Percentiles rank a stretch among this genome's conserved stretches.
Conservation (phyloP, 2,329 filamentous ascomycete species). For the Aspergillus ruber region DNA sequence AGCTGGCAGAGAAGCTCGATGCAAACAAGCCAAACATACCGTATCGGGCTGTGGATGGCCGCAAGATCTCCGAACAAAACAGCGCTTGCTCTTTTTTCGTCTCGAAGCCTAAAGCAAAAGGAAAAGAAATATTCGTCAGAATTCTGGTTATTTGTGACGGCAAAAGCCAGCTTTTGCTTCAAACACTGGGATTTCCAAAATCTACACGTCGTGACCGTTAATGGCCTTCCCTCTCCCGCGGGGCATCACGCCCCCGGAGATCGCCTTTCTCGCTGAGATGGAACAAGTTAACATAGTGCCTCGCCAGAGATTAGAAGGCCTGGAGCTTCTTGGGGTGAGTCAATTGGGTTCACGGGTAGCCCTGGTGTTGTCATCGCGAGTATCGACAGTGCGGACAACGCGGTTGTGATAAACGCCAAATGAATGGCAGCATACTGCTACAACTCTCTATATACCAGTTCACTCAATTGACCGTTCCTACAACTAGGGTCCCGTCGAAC, state of each 20-base stretch:
- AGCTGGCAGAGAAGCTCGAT: conserved; percentile 6
- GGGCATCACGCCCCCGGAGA: conserved; percentile 75
- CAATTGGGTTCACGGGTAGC: neutral
- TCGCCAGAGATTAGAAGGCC: conserved; percentile 78
- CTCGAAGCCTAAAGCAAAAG: neutral
- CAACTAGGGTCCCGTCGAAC: conserved; percentile 67
- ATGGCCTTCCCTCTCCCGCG: conserved; percentile 59
- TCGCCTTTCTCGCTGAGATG: conserved; percentile 95
- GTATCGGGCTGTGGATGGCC: neutral
- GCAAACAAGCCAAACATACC: conserved; percentile 30
- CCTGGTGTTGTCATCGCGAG: neutral
- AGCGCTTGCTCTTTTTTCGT: neutral
- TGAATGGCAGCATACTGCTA: neutral
- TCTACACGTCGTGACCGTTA: conserved; percentile 5
- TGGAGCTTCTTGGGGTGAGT: conserved; percentile 79
- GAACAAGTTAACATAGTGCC: conserved; percentile 90
- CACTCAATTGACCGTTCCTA: neutral
- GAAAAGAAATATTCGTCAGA: neutral
- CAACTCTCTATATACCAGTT: neutral
- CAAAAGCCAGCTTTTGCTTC: neutral
- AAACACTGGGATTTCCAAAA: neutral
- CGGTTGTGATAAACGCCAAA: no score
- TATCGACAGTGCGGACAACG: no score
- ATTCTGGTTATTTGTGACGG: no score
- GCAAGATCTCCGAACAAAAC: neutral